Conservation (phyloP, 2,329 filamentous ascomycete species). For the Talaromyces sp. region DNA sequence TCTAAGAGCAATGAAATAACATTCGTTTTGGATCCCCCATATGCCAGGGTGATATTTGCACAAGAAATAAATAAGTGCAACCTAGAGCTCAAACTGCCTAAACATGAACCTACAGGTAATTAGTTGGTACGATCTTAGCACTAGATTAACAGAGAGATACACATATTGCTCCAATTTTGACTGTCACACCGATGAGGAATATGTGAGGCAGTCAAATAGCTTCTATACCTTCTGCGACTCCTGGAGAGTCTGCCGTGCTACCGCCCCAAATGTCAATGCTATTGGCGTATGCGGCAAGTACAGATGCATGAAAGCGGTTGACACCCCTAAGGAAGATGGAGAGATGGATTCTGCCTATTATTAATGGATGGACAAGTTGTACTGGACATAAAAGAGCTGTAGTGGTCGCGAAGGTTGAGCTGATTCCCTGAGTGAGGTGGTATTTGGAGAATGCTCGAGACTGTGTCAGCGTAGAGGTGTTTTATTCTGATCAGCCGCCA, state of each 20-base stretch:
- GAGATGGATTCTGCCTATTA: neutral
- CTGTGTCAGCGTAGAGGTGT: neutral
- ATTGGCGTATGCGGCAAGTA: conserved; percentile 5
- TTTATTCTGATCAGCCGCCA: neutral
- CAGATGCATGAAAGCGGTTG: conserved; percentile 1
- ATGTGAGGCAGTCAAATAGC: neutral
- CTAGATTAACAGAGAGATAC: neutral
- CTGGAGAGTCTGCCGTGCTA: neutral
- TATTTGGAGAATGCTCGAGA: neutral
- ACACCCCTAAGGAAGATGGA: conserved; percentile 4
- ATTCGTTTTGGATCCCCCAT: conserved; percentile 21
- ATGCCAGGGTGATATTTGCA: conserved; percentile 22
- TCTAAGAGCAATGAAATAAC: conserved; percentile 18
- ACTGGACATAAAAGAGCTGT: neutral
- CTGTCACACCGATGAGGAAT: neutral
- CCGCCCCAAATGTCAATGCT: neutral
- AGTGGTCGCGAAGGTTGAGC: neutral
- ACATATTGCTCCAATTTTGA: neutral
- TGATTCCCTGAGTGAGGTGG: neutral
- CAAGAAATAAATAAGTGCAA: conserved; percentile 21
- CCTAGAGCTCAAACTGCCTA: conserved; percentile 19
- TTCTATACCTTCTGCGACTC: neutral
- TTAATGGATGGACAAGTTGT: neutral
- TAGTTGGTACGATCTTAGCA: conserved; percentile 6
- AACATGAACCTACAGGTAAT: conserved; percentile 13